Base-by-base conservation (phyloP, 768 basidiomycete genomes). In the Clitopilus hobsonii region DNA sequence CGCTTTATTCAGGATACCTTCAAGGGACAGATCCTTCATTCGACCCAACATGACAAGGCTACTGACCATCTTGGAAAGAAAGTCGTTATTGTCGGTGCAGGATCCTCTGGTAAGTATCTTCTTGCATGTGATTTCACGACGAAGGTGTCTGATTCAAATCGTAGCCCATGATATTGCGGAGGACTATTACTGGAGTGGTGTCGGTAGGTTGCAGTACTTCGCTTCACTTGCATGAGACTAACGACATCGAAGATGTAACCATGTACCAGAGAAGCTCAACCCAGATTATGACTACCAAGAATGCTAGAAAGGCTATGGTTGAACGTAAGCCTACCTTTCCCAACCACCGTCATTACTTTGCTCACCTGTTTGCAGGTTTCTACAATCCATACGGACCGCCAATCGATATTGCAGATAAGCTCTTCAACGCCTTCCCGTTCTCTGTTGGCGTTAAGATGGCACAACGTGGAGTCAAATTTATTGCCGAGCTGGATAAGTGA, bases 71-170 rank as follows among this genome's bases (percentile, higher is more conserved):
- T 64, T 1, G 88, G 86, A 13, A 89, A 89, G 70, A 90, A 84
- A 62, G 86, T 88, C 0, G 74, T 84, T 3, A 81, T 91, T 1
- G 69, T 90, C 3, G 88, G 88, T 1, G 76, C 86, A 13, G 82
- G 82, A 52, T 86, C 85, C 10, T 85, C 85, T 18, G 73, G 75
- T 74, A 38, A 24, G 61, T 36, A 3, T 18, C 28, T 7, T 18
- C 25, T 41, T 14, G 5, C 3, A 2, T 26, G 2, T 24, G 1
- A 74, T 27, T 23, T 24, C 14, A 45, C 11, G 38, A 49, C 45
- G 28, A 18, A 38, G 25, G 45, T 51, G 18, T 51, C 6, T 16
- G 16, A 1, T n/a, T n/a, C n/a, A n/a, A n/a, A n/a, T n/a, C 24
- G 38, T 51, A 80, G 77, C 71, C 3, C 77, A 78, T 54, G 78